Evolutionary conservation across 805 yeast genomes (phyloP).

Genomic region (Metschnikowia vanudenii): DNA sequence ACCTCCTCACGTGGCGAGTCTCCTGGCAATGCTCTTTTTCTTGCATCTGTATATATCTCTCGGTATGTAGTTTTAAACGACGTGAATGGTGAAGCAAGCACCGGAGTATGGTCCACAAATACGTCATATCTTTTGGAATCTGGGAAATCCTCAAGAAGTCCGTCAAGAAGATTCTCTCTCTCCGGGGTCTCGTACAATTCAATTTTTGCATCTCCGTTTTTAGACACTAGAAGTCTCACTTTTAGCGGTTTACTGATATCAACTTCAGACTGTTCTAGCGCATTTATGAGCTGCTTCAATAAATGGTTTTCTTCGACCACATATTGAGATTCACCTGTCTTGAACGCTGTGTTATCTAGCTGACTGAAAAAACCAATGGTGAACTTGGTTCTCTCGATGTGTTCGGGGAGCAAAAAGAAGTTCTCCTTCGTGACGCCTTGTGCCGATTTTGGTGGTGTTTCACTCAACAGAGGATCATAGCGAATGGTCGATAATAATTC

Average conservation of each 20-base stretch:
- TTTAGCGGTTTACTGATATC: conserved; percentile 30
- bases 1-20: conserved; percentile 62
- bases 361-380: conserved; percentile 50
- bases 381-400: conserved; percentile 56
- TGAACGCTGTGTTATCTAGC: conserved; percentile 23
- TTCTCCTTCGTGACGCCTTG: conserved; percentile 26
- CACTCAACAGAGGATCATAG: conserved; percentile 61
- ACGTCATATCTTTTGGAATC: conserved; percentile 50
- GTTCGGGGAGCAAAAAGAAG: conserved; percentile 66
- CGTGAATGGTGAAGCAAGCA: conserved; percentile 68
- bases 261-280: conserved; percentile 25
- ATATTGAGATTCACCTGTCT: conserved; percentile 22
- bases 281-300: conserved; percentile 28
- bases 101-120: conserved; percentile 54
- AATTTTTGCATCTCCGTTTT: conserved; percentile 28
- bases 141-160: conserved; percentile 20
- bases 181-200: conserved; percentile 32
- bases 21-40: conserved; percentile 48
- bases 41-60: conserved; percentile 57
- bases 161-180: conserved; percentile 30
- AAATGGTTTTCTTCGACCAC: conserved; percentile 38
- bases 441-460: conserved; percentile 26
- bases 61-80: conserved; percentile 85
- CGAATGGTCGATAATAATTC: conserved; percentile 69
- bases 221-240: conserved; percentile 30